Conservation (phyloP, 441 rosid species). For the Pelargonium hybrid region DNA sequence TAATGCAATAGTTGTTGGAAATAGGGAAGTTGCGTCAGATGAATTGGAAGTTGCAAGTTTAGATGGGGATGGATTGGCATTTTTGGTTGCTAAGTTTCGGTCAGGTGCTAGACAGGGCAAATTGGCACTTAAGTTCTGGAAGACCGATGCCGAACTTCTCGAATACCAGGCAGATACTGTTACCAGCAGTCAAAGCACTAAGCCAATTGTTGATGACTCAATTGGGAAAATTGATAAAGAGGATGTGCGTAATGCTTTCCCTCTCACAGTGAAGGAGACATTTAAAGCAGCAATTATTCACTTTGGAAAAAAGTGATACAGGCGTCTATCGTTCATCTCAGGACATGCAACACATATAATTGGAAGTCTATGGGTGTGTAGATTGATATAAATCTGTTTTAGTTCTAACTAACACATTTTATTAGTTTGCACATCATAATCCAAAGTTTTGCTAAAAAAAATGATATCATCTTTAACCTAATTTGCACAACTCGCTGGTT, state of each 20-base stretch:
- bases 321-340: slow-evolving; percentile 63
- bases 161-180: slow-evolving; percentile 47
- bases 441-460: neutral
- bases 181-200: slow-evolving; percentile 28
- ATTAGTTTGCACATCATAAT: neutral
- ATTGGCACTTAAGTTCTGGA: slow-evolving; percentile 38
- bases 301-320: slow-evolving; percentile 60
- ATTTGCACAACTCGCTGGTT: neutral
- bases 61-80: slow-evolving; percentile 36
- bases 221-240: slow-evolving; percentile 38
- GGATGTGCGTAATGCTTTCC: slow-evolving; percentile 43
- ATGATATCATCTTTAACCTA: neutral
- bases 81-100: slow-evolving; percentile 40
- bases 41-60: slow-evolving; percentile 33
- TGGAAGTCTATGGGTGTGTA: slow-evolving; percentile 71
- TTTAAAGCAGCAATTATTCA: slow-evolving; percentile 58
- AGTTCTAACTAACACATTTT: neutral
- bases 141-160: slow-evolving; percentile 34
- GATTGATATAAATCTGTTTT: neutral
- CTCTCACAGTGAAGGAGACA: slow-evolving; percentile 61
- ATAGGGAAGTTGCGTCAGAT: slow-evolving; percentile 17
- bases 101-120: slow-evolving; percentile 36
- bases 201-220: slow-evolving; percentile 30
- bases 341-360: slow-evolving; percentile 38
- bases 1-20: slow-evolving; percentile 25